Percentiles rank a stretch among this genome's conserved stretches.
phyloP scores from a whole-genome alignment of 148 eudicot species.

The Rhododendron williamsianum region DNA sequence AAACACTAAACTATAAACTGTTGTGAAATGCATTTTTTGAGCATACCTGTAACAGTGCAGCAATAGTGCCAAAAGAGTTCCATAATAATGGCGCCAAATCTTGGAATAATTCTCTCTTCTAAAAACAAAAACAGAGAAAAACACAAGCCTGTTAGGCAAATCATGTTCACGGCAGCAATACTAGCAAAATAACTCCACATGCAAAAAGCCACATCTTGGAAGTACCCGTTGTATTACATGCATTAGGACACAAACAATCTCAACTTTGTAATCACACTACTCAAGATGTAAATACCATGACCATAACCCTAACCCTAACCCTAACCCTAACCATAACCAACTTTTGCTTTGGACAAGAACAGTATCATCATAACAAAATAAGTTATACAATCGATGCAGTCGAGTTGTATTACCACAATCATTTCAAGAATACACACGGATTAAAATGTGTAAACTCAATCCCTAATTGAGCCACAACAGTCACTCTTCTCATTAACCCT shows the following conservation, averaged over 20 bases:
- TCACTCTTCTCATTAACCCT: background rate
- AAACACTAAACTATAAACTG: background rate
- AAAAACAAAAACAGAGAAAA: background rate
- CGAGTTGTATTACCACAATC: background rate
- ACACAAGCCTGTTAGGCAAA: conserved; percentile 12
- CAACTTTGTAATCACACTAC: background rate
- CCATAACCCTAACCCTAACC: background rate
- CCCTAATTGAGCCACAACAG: background rate
- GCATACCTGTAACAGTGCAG: conserved; percentile 86
- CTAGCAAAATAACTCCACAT: conserved; percentile 11
- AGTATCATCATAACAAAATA: background rate
- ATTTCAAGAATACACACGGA: background rate
- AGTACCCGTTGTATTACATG: conserved; percentile 6
- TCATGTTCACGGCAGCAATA: conserved; percentile 15
- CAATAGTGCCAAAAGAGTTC: conserved; percentile 94
- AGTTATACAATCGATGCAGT: background rate
- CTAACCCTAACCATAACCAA: background rate
- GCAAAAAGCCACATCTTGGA: conserved; percentile 13
- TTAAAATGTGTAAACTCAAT: background rate
- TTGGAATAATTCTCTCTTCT: conserved; percentile 89
- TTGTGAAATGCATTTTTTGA: background rate
- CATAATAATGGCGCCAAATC: conserved; percentile 94
- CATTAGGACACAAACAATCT: background rate
- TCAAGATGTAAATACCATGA: background rate
- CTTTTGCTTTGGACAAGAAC: background rate